Conservation (phyloP, 345 rosid species). For the Hevea brasiliensis region DNA sequence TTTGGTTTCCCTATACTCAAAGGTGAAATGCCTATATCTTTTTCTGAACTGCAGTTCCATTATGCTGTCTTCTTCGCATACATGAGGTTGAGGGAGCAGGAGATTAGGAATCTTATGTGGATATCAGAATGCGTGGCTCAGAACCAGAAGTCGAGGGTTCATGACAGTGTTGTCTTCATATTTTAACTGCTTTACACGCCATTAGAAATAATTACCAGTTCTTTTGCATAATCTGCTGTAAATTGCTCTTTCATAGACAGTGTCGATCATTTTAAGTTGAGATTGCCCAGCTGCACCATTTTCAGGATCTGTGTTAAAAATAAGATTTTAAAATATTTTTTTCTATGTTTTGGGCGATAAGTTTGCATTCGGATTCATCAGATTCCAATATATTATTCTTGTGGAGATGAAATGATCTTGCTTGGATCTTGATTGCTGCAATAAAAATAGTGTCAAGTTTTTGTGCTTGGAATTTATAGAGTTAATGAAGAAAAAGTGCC, state of each 20-base stretch:
- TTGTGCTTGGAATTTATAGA: too few relatives aligned
- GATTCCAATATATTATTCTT: not conserved
- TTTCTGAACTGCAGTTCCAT: slow-evolving; percentile 66
- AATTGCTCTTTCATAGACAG: not conserved
- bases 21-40: not conserved
- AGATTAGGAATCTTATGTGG: slow-evolving; percentile 99
- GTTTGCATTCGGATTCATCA: slow-evolving; percentile 4
- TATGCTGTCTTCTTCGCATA: slow-evolving; percentile 90
- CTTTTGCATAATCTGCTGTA: not conserved
- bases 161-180: slow-evolving; percentile 95
- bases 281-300: slow-evolving; percentile 13
- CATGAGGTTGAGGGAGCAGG: slow-evolving; percentile 97
- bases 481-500: too few relatives aligned
- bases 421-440: not conserved
- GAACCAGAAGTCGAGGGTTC: slow-evolving; percentile 97
- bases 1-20: too few relatives aligned
- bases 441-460: too few relatives aligned
- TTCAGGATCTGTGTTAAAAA: slow-evolving; percentile 13
- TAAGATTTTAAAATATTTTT: slow-evolving; percentile 7
- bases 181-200: slow-evolving; percentile 42
- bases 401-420: not conserved
- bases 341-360: not conserved
- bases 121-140: slow-evolving; percentile 97
- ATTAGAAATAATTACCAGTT: not conserved
- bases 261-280: slow-evolving; percentile 10